These are phyloP conservation scores for Tetrapisispora iriomotensis DNA, from an alignment of 805 yeast species.

Conservation along the genomic window DNA sequence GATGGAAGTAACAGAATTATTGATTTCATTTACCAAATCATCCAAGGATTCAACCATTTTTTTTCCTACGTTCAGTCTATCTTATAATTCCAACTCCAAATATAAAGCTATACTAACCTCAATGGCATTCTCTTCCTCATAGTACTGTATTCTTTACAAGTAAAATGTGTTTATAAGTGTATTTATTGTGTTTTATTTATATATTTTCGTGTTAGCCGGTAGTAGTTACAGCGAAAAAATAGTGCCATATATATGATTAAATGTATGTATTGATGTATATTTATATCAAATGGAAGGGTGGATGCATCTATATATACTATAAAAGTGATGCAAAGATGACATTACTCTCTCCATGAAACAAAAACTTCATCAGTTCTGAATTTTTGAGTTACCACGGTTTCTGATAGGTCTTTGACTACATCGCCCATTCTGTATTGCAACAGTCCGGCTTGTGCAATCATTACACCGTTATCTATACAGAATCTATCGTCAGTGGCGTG, in stretches of 20 bases:
- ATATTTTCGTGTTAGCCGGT: background rate
- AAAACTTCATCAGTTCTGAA: slow-evolving; percentile 91
- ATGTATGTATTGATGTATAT: background rate
- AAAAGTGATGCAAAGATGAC: background rate
- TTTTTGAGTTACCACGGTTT: slow-evolving; percentile 85
- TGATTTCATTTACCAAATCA: slow-evolving; percentile 27
- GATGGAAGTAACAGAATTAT: slow-evolving; percentile 34
- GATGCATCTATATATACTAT: background rate
- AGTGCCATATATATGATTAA: too few species aligned
- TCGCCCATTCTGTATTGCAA: slow-evolving; percentile 77
- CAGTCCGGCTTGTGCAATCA: slow-evolving; percentile 98
- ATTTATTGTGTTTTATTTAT: too few species aligned
- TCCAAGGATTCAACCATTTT: slow-evolving; percentile 24
- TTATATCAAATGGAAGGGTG: background rate
- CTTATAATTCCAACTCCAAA: too few species aligned
- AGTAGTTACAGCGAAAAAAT: too few species aligned
- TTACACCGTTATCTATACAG: slow-evolving; percentile 95
- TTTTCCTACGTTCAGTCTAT: background rate
- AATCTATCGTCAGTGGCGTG: slow-evolving; percentile 94
- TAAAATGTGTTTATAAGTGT: too few species aligned
- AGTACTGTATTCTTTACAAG: too few species aligned
- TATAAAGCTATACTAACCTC: too few species aligned
- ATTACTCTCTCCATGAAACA: slow-evolving; percentile 74
- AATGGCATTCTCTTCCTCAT: too few species aligned
- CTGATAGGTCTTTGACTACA: slow-evolving; percentile 39